A percentile compares a stretch with the other conserved stretches of the same genome.
These are phyloP conservation scores for Fusarium mundagurra DNA, from an alignment of 2,329 filamentous ascomycete genomes.

Conservation along the genomic window DNA sequence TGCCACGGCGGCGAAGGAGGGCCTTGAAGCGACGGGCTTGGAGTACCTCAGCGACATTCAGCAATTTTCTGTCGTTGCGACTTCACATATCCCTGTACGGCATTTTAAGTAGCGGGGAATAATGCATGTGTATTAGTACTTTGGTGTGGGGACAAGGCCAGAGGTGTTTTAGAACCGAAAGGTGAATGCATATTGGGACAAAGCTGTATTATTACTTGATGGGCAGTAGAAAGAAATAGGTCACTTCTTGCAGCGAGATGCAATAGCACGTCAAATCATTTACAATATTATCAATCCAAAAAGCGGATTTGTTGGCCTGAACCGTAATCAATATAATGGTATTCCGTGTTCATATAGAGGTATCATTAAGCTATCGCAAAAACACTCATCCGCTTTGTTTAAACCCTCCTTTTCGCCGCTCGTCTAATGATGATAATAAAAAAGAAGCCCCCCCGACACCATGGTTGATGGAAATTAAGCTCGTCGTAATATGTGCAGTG, in stretches of 20 bases:
- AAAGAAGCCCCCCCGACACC: conserved; percentile 18
- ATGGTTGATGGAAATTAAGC: conserved; percentile 25
- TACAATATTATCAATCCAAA: not conserved
- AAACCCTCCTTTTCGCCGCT: conserved; percentile 36
- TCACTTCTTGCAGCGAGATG: not conserved
- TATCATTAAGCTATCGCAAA: conserved; percentile 46
- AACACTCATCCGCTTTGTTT: conserved; percentile 36
- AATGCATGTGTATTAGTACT: not conserved
- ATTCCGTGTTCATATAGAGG: conserved; percentile 42
- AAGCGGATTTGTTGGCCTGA: not conserved
- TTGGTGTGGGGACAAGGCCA: not conserved
- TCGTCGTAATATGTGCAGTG: not conserved
- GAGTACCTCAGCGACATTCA: conserved; percentile 40
- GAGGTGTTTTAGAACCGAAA: not conserved
- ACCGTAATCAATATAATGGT: conserved; percentile 5
- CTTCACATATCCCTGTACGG: conserved; percentile 42
- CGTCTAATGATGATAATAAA: conserved; percentile 8
- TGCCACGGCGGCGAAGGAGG: conserved; percentile 34
- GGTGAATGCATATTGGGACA: not conserved
- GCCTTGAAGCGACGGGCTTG: conserved; percentile 44
- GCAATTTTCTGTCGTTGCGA: conserved; percentile 41
- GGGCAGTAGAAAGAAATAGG: conserved; percentile 1
- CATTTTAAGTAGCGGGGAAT: conserved; percentile 3
- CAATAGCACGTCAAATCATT: not conserved
- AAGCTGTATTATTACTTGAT: conserved; percentile 22